Evolutionary conservation across 345 rosid genomes (phyloP).

Genomic region (Corchorus olitorius): DNA sequence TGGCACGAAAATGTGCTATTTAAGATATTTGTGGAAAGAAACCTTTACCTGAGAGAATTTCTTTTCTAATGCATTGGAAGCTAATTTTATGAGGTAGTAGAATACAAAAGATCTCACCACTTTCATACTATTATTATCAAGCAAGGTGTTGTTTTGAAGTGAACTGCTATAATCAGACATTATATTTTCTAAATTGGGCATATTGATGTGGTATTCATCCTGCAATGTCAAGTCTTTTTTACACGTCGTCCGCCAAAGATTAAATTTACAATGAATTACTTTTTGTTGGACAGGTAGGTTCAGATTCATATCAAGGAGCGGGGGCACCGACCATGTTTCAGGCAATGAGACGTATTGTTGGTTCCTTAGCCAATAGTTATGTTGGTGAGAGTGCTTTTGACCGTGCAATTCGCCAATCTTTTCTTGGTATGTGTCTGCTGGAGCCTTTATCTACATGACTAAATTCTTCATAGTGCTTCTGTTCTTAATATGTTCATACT

Average conservation of each 20-base stretch:
- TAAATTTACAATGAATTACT: neutral
- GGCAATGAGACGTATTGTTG: conserved; percentile 83
- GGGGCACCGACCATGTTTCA: conserved; percentile 95
- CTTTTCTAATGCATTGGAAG: neutral
- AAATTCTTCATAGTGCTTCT: neutral
- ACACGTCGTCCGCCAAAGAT: neutral
- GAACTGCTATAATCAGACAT: neutral
- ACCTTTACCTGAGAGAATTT: neutral
- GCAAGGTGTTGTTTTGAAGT: neutral
- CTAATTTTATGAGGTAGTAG: neutral
- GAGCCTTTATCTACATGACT: neutral
- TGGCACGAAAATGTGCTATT: neutral
- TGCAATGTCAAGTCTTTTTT: neutral
- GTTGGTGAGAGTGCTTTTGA: conserved; percentile 62
- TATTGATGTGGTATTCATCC: neutral
- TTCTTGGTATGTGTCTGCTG: conserved; percentile 61
- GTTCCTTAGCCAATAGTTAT: conserved; percentile 59
- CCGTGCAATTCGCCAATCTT: conserved; percentile 78
- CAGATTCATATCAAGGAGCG: conserved; percentile 89
- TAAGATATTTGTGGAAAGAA: neutral
- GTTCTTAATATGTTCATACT: neutral
- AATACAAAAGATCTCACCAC: neutral
- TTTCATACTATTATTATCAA: neutral
- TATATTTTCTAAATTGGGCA: neutral
- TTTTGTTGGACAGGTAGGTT: conserved; percentile 71